Evolutionary conservation across 2,329 filamentous ascomycete genomes (phyloP).

Genomic region (Emergomyces pasteurianus): DNA sequence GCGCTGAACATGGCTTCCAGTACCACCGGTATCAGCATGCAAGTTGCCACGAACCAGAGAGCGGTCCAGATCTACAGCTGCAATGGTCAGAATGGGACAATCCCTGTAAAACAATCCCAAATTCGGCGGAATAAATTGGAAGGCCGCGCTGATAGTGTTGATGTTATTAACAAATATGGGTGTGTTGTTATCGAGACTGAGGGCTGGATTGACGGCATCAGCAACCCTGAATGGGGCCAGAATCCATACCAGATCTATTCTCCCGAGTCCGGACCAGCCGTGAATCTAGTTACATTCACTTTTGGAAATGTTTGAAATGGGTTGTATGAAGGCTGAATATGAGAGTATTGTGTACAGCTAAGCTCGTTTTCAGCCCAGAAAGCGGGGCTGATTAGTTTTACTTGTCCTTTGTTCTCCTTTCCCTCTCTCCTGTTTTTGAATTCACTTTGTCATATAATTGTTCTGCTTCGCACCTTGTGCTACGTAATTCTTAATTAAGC

Average conservation of each 20-base stretch:
- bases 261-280: slow-evolving; percentile 26
- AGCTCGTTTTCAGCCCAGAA: not conserved
- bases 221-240: slow-evolving; percentile 78
- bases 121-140: slow-evolving; percentile 42
- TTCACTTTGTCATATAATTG: not conserved
- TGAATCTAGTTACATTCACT: slow-evolving; percentile 35
- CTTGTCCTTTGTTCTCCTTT: not conserved
- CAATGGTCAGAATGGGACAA: slow-evolving; percentile 58
- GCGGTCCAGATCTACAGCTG: slow-evolving; percentile 85
- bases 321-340: not conserved
- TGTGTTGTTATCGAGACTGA: slow-evolving; percentile 86
- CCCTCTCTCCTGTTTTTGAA: not conserved
- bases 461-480: not conserved
- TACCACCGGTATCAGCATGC: slow-evolving; percentile 67
- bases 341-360: too few species aligned
- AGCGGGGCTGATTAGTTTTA: not conserved
- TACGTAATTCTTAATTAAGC: not conserved
- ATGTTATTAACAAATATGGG: slow-evolving; percentile 52
- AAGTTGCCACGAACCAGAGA: slow-evolving; percentile 72
- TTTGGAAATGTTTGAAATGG: slow-evolving; percentile 28
- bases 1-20: slow-evolving; percentile 54
- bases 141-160: slow-evolving; percentile 26
- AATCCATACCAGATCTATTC: slow-evolving; percentile 31
- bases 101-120: slow-evolving; percentile 31
- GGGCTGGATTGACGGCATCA: slow-evolving; percentile 90